Evolutionary conservation across 2,329 filamentous ascomycete genomes (phyloP), one percentile per base, ranked within the genome.

Genomic region (Chrysosphaeria jannelii): DNA sequence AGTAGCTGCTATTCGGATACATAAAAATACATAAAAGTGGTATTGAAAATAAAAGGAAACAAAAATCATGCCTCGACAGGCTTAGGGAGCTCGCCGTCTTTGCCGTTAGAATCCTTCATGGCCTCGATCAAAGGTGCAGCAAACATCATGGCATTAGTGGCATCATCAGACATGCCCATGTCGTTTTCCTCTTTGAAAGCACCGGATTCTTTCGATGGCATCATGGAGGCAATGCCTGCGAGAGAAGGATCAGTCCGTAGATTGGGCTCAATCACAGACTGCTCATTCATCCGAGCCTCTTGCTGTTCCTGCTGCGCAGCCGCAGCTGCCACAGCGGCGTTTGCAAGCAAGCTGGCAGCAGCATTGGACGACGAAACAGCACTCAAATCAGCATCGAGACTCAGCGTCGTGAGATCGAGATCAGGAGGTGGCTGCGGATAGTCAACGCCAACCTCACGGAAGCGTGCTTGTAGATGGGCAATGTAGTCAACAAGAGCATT

Each of bases 401-500:
- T 25, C 5, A 25, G 25, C 4, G 20, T 14, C 8, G 46, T 51
- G 14, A 90, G 49, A 36, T 75, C 72, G 31, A 89, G 57, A 33
- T 75, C 75, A 2, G 70, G 53, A 1, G 81, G 81, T 7, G 79
- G 67, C 29, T 70, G 71, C 1, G 85, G 85, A 26, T 72, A 66
- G 34, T 90, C 78, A 37, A 71, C 69, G 35, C 76, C 66, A 3
- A 65, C 58, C 34, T 91, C 79, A 29, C 91, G 54, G 17, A 93
- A 56, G 19, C 75, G 66, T 5, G 71, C 70, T 43, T 97, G 85
- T 10, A 97, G 55, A 35, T 70, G 71, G 39, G 91, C 69, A 33
- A 91, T 70, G 46, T 93, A 93, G 41, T 91, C 78, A 34, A 79
- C 67, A 20, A 97, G 52, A 30, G 72, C 64, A 40, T 79, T 85